These are phyloP conservation scores for Debaryomyces coudertii DNA, from an alignment of 1,139 yeast species.

Conservation along the genomic window DNA sequence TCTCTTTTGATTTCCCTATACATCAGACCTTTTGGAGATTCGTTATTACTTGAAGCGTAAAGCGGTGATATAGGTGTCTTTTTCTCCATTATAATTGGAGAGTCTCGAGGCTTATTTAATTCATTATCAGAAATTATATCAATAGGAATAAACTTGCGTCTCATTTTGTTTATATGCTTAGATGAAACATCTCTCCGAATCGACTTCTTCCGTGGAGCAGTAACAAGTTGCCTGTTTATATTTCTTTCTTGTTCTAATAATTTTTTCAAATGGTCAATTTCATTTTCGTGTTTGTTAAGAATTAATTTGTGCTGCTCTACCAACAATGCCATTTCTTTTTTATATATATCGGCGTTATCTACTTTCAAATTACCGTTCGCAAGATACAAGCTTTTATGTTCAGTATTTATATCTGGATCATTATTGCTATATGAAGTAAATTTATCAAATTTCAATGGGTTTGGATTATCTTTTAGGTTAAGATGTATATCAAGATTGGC, in stretches of 20 bases:
- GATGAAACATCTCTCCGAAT: neutral
- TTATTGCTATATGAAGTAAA: neutral
- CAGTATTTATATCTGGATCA: neutral
- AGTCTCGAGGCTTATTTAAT: neutral
- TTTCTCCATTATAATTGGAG: neutral
- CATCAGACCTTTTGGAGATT: neutral
- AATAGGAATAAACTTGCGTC: slow-evolving; percentile 26
- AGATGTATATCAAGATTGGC: neutral
- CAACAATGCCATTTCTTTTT: slow-evolving; percentile 31
- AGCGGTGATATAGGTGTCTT: neutral
- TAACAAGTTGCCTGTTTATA: slow-evolving; percentile 12
- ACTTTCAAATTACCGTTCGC: neutral
- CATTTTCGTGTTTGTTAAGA: slow-evolving; percentile 32
- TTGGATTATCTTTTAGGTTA: neutral
- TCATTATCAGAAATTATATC: slow-evolving; percentile 15
- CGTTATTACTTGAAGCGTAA: neutral
- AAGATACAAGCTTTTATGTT: neutral
- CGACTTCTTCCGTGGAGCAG: neutral
- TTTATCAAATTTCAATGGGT: neutral
- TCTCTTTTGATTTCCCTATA: neutral
- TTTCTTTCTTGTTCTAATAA: slow-evolving; percentile 30
- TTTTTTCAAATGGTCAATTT: slow-evolving; percentile 29
- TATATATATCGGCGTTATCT: neutral
- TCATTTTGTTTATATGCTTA: slow-evolving; percentile 12
- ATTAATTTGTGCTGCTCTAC: slow-evolving; percentile 30